Evolutionary conservation across 345 rosid genomes (phyloP), one percentile per base, ranked within the genome.

Genomic region (Citrus sp.): DNA sequence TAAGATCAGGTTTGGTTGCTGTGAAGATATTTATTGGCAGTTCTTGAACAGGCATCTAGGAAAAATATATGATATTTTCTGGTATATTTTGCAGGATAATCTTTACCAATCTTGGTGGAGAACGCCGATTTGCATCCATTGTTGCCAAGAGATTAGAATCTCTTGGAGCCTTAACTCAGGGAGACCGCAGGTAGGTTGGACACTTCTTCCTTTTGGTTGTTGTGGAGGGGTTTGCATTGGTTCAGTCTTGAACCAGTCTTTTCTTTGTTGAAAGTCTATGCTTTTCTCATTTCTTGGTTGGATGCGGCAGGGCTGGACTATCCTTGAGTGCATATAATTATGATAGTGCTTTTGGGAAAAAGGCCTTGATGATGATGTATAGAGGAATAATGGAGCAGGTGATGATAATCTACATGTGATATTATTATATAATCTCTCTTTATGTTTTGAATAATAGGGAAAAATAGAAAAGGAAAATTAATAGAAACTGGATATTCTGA

Each of bases 311-410:
- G 89, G 99, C 98, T 6, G 99, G 99, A 71, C 95, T 87, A 58
- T 70, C 97, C 67, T 88, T 96, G 94, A 90, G 98, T 88, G 97
- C 98, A 77, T 96, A 96, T 75, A 96, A 96, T 84, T 93, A 96
- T 80, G 99, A 96, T 83, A 91, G 94, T 85, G 87, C 93, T 80
- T 91, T 86, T 80, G 99, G 98, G 73, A 96, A 96, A 86, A 91
- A 86, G 78, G 93, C 99, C 70, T 86, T 96, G 89, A 81, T 88
- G 97, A 91, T 88, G 88, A 91, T 96, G 99, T 96, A 93, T 79
- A 88, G 90, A 84, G 99, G 99, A 75, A 91, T 96, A 69, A 96
- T 96, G 99, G 98, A 93, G 85, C 91, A 84, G 97, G 99, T 95
- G 30, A 67, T 77, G 54, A 24, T 69, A 69, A 70, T 67, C 28